Base-by-base conservation (phyloP, 2,329 filamentous ascomycete species). In the Salinomyces thailandicus region DNA sequence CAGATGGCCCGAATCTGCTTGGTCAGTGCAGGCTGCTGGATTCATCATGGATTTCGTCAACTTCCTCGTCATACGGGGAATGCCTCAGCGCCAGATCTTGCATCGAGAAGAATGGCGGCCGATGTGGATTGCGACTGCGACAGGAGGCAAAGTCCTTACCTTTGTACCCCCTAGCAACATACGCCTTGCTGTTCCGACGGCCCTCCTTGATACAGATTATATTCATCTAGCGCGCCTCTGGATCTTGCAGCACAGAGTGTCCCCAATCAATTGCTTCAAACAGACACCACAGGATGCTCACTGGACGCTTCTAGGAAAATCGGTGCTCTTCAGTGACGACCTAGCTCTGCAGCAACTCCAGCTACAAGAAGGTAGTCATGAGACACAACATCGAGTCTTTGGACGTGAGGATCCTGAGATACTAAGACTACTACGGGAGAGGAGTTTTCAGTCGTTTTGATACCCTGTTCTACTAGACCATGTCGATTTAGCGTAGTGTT, bases 241-340 rank as follows among this genome's bases (percentile, higher is more conserved):
- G 63, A 50, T 65, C 1, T 39, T 65, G 9, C 57, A 59, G 31
- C 55, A 57, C 5, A 24, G 47, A 15, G 6, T 33, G 18, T n/a
- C 7, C 9, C 16, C 15, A 14, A 32, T 12, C 13, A 29, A 13
- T 15, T 15, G 3, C n/a, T 16, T 2, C 22, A n/a, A n/a, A n/a
- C 12, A 20, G 15, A 11, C 27, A n/a, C n/a, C 14, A 16, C 14
- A 51, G 49, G 44, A 51, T 44, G 36, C 37, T 46, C n/a, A 51
- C 37, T 66, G 63, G 63, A 62, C 56, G 2, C 24, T 65, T 18
- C 47, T 58, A 19, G 54, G 54, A 3, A 66, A 66, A 47, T 55
- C 55, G 2, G 53, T 59, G 2, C 39, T 65, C 5, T 64, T 65
- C 50, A 59, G 57, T 13, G 62, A 63, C 37, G 52, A 56, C 37